Evolutionary conservation across 805 yeast genomes (phyloP).

Genomic region (Scheffersomyces stipitis): DNA sequence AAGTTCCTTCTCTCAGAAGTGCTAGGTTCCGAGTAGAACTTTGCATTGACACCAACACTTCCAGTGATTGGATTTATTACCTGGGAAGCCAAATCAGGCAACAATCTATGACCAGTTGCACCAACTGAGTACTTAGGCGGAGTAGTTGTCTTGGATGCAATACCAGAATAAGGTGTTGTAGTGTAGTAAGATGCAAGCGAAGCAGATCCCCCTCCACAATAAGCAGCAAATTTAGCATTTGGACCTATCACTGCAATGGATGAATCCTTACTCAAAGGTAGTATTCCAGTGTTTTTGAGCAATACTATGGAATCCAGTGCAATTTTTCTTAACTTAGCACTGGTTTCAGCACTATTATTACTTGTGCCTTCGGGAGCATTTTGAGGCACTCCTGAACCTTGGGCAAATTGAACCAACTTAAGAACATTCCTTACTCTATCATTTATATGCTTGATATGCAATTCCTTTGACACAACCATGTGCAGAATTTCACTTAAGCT

Average conservation of each 20-base stretch:
- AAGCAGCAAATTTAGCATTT: conserved; percentile 27
- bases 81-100: conserved; percentile 17
- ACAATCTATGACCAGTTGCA: conserved; percentile 10
- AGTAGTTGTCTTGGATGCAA: neutral
- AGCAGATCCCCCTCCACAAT: conserved; percentile 37
- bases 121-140: conserved; percentile 10
- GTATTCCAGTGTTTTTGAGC: conserved; percentile 26
- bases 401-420: conserved; percentile 23
- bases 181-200: conserved; percentile 24
- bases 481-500: conserved; percentile 15
- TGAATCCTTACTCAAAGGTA: conserved; percentile 31
- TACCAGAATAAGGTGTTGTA: conserved; percentile 18
- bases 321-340: conserved; percentile 14
- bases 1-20: neutral
- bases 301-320: conserved; percentile 29
- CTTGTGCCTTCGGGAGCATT: conserved; percentile 19
- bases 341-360: conserved; percentile 26
- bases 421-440: conserved; percentile 28
- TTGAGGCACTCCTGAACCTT: conserved; percentile 19
- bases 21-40: conserved; percentile 12
- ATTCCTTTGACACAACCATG: conserved; percentile 25
- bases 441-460: conserved; percentile 23
- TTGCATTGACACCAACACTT: conserved; percentile 20
- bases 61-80: conserved; percentile 22
- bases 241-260: conserved; percentile 33